Base-by-base conservation (phyloP, 371 early-diverging fungal species). In the Batkoa obscura region DNA sequence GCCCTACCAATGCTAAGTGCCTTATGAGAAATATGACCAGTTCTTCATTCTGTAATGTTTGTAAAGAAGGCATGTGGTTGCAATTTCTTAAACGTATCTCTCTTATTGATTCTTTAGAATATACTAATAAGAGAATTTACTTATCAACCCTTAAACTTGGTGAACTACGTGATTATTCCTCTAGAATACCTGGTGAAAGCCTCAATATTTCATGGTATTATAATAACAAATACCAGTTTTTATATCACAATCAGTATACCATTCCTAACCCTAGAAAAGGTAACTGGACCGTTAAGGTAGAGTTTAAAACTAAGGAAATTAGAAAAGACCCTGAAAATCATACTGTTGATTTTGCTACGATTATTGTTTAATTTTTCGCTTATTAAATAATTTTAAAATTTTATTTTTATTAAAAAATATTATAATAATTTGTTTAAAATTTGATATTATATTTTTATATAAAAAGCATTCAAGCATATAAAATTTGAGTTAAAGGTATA, bases 11-110 rank as follows among this genome's bases (percentile, higher is more conserved):
- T 62, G 72, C 72, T 55, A 61, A 58, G 23, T 78, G 79, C 47
- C 51, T 78, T 58, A 78, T 78, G 79, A 67, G 77, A 37, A 75
- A 78, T 61, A 78, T 76, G 79, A 43, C 67, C 17, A 58, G 60
- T 10, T 55, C 58, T 3, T 48, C 58, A 2, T 72, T 76, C 54
- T 76, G 79, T 59, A 60, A 68, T 33, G 64, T 76, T 30, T 78
- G 79, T 64, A 64, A 69, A 50, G 76, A 78, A 55, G 77, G 79
- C 10, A 61, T 78, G 45, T 77, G 76, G 73, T 59, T 62, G 30
- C 58, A 72, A n/a, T 64, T 76, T 35, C 58, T 78, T 52, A 52
- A 51, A 33, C 63, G 64, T 42, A 55, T 77, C 41, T 65, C 66
- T 41, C 56, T 76, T 30, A 68, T 78, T 59, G 77, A 78, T 56